These are phyloP conservation scores for Medakamo hakoo DNA, from an alignment of 139 green algal genomes.

Conservation along the genomic window DNA sequence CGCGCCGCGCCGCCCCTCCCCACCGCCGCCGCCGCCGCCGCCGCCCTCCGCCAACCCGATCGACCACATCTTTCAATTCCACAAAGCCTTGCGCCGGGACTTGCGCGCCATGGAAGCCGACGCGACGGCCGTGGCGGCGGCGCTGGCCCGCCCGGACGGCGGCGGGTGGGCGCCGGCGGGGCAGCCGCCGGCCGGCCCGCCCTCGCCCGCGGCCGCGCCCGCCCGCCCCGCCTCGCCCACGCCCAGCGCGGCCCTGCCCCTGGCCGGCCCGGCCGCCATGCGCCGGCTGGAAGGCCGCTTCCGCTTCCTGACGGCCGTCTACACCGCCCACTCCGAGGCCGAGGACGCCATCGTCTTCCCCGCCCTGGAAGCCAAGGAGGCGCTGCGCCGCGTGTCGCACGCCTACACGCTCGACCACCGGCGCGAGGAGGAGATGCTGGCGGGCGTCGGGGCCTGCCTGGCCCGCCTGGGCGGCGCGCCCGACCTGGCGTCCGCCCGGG, in stretches of 20 bases:
- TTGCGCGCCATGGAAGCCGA: slow-evolving; percentile 65
- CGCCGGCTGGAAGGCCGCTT: slow-evolving; percentile 75
- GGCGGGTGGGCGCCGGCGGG: neutral
- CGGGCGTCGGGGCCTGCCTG: slow-evolving; percentile 31
- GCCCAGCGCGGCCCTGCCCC: neutral
- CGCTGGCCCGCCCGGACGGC: slow-evolving; percentile 1
- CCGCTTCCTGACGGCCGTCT: slow-evolving; percentile 75
- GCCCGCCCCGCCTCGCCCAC: neutral
- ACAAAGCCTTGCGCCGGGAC: slow-evolving; percentile 49
- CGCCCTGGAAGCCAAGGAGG: slow-evolving; percentile 87
- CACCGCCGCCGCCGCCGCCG: neutral
- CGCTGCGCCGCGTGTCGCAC: slow-evolving; percentile 80
- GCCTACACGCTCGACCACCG: slow-evolving; percentile 93
- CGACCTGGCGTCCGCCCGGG: slow-evolving; percentile 12
- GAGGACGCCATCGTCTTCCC: slow-evolving; percentile 98
- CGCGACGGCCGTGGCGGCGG: slow-evolving; percentile 30
- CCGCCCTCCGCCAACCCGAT: slow-evolving; percentile 50
- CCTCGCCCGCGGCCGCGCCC: no score
- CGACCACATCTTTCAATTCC: slow-evolving; percentile 93
- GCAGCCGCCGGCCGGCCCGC: no score
- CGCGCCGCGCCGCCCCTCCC: neutral
- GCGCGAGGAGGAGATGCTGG: slow-evolving; percentile 80
- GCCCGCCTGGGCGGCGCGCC: neutral
- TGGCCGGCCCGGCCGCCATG: slow-evolving; percentile 14
- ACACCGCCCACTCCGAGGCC: slow-evolving; percentile 49